Conservation (phyloP, 2,329 filamentous ascomycete genomes). For the Rutstroemia sp. region DNA sequence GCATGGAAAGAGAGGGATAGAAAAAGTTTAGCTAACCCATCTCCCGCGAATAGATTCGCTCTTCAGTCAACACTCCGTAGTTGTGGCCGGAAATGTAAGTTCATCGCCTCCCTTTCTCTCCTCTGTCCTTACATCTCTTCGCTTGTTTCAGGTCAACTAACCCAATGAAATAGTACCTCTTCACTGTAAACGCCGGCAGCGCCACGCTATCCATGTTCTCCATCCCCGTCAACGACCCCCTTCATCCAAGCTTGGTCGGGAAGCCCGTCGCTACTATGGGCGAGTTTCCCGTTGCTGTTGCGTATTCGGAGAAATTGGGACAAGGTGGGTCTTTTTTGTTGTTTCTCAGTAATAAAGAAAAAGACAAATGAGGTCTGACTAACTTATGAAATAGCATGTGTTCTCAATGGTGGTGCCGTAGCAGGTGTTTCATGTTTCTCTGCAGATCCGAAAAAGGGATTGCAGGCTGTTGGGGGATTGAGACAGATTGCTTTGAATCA, state of each 20-base stretch:
- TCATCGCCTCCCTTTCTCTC: background rate
- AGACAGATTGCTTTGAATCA: slow-evolving; percentile 37
- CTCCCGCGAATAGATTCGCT: slow-evolving; percentile 37
- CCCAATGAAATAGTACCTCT: slow-evolving; percentile 36
- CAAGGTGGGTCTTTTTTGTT: too few relatives aligned
- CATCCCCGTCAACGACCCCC: slow-evolving; percentile 36
- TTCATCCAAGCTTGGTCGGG: slow-evolving; percentile 38
- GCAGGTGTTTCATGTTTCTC: slow-evolving; percentile 39
- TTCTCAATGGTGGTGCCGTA: slow-evolving; percentile 36
- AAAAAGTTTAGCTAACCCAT: background rate
- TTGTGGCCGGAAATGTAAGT: slow-evolving; percentile 32
- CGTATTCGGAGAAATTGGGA: slow-evolving; percentile 35
- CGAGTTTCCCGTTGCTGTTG: slow-evolving; percentile 46
- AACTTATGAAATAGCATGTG: slow-evolving; percentile 32
- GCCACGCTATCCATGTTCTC: slow-evolving; percentile 43
- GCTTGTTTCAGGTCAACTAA: background rate
- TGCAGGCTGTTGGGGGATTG: slow-evolving; percentile 37
- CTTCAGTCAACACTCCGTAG: slow-evolving; percentile 42
- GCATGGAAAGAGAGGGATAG: background rate
- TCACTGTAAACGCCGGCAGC: slow-evolving; percentile 47
- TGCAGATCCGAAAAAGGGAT: slow-evolving; percentile 32
- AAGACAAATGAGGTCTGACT: background rate
- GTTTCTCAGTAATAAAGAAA: slow-evolving; percentile 16
- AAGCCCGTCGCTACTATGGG: slow-evolving; percentile 37
- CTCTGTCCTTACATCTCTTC: too few relatives aligned